Evolutionary conservation across 192 early-diverging fungal species (phyloP), one percentile per base, ranked within the genome.

Genomic region (Umbelopsis sp.): DNA sequence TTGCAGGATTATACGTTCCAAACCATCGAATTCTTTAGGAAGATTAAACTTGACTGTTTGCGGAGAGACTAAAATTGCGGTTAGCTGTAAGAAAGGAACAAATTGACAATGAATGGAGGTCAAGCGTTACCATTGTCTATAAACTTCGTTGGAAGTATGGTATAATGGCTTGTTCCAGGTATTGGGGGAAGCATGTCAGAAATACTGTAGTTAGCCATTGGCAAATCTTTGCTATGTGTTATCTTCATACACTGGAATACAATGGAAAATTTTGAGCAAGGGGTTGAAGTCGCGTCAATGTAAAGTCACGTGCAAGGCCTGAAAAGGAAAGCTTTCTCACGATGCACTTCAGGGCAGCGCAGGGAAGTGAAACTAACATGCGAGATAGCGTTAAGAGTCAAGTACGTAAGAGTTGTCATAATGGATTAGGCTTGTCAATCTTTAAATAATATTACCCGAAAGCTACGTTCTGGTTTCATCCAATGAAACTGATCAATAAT

Each of bases 1-100:
- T 38, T 78, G 77, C 22, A 78, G 43, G 12, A 78, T 49, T 44
- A 78, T 78, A 2, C 77, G 54, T 25, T 78, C 71, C 26, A 78
- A 24, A 6, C 72, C 72, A 21, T 68, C 43, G n/a, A 78, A 78
- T 22, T 25, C 20, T 17, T 71, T 45, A 20, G 77, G 77, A 26
- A 78, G 41, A 44, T 44, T 52, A 17, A 78, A 7, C 54, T 65
- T 65, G 10, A 78, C 65, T 32, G 71, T 70, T 41, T 74, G 70
- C 36, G 72, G 66, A 8, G 77, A 78, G 6, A 71, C 77, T 78
- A 20, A 14, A 62, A 34, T 29, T 20, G n/a, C 17, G 11, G 56
- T 62, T 62, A 62, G 31, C 11, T 16, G 26, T 32, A 11, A 4
- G 14, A 53, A 56, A 0, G 31, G 56, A 29, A 12, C 4, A 36